These are phyloP conservation scores for Sclerotinia borealis DNA, from an alignment of 2,329 filamentous ascomycete species.

Conservation along the genomic window DNA sequence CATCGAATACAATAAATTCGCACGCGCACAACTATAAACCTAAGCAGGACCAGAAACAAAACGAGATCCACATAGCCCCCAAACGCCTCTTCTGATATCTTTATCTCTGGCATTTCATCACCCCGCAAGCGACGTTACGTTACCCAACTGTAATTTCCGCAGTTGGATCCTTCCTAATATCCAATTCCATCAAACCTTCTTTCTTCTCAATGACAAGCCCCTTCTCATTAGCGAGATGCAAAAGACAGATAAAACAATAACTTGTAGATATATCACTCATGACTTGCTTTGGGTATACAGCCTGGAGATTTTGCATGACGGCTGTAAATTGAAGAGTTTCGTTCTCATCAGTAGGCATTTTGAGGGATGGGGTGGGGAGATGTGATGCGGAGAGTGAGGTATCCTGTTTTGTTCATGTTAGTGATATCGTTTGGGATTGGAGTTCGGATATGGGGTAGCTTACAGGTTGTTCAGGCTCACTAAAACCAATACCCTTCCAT, in stretches of 20 bases:
- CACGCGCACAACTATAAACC: background rate
- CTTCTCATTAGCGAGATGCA: conserved; percentile 73
- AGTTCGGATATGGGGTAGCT: conserved; percentile 24
- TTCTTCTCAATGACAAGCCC: conserved; percentile 55
- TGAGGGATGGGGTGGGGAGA: conserved; percentile 35
- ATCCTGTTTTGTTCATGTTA: background rate
- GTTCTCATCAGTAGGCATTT: conserved; percentile 33
- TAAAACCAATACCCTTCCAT: conserved; percentile 60
- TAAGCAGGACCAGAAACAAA: background rate
- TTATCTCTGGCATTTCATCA: background rate
- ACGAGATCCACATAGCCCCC: background rate
- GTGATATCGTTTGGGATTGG: background rate
- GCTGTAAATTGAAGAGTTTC: conserved; percentile 74
- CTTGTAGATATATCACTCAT: conserved; percentile 95
- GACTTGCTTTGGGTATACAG: conserved; percentile 76
- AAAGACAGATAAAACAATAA: conserved; percentile 79
- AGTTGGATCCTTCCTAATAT: conserved; percentile 56
- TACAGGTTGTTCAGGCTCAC: conserved; percentile 43
- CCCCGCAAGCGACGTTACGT: conserved; percentile 11
- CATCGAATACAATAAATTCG: background rate
- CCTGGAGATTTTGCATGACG: conserved; percentile 83
- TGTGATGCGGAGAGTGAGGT: conserved; percentile 13
- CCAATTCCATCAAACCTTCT: conserved; percentile 50
- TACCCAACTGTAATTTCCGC: conserved; percentile 45
- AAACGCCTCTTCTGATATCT: background rate